Percentiles rank a stretch among this genome's conserved stretches.
Conservation (phyloP, 306 rosid genomes). For the Medicago lupulina region DNA sequence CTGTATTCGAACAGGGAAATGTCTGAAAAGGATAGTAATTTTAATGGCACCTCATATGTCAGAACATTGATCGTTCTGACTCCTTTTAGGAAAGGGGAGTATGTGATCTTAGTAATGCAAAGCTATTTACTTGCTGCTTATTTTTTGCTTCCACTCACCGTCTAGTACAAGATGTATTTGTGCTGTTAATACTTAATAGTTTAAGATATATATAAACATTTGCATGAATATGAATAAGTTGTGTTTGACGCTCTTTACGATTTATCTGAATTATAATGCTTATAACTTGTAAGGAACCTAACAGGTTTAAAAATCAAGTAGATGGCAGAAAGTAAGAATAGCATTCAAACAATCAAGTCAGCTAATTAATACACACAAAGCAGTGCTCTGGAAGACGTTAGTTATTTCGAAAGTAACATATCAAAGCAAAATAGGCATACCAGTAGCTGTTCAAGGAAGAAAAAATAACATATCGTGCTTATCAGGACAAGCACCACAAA, state of each 20-base stretch:
- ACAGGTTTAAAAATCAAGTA: constrained; percentile 26
- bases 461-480: constrained; percentile 94
- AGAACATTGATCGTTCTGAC: too few species aligned
- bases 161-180: too few species aligned
- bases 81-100: too few species aligned
- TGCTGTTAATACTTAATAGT: too few species aligned
- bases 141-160: too few species aligned
- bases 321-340: constrained; percentile 14
- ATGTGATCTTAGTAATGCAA: too few species aligned
- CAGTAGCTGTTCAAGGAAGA: constrained; percentile 98
- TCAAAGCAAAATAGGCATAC: constrained; percentile 58
- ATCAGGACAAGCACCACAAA: constrained; percentile 89
- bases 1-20: too few species aligned
- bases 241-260: not conserved
- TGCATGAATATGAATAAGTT: constrained; percentile 1
- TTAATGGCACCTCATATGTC: too few species aligned
- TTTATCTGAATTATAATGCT: constrained; percentile 16
- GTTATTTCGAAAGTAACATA: constrained; percentile 34
- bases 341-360: not conserved
- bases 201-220: not conserved
- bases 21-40: too few species aligned
- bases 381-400: constrained; percentile 19
- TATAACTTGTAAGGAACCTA: not conserved
- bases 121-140: too few species aligned
- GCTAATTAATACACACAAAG: not conserved